A percentile compares a stretch with the other conserved stretches of the same genome.
Evolutionary conservation across 768 basidiomycete genomes (phyloP).

Genomic region (Collybia nuda): DNA sequence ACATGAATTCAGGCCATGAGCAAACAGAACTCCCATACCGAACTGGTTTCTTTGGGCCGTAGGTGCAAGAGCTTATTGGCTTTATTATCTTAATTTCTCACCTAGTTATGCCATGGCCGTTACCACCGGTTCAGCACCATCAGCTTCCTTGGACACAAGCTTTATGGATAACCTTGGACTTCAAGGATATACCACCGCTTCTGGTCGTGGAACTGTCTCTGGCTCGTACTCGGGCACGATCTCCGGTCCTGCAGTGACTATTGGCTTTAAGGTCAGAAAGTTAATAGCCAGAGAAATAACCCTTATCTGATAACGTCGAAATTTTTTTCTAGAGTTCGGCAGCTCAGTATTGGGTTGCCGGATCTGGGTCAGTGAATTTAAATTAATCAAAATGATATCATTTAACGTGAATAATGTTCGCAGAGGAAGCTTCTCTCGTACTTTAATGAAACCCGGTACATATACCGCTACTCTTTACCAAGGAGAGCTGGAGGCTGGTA

Average conservation of each 20-base stretch:
- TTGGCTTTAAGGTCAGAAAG: conserved; percentile 38
- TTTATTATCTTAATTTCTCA: not conserved
- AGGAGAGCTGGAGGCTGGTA: conserved; percentile 45
- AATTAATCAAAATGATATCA: not conserved
- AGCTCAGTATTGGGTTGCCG: conserved; percentile 47
- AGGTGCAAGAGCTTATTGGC: conserved; percentile 7
- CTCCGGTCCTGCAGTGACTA: conserved; percentile 35
- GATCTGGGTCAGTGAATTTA: conserved; percentile 29
- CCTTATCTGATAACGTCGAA: not conserved
- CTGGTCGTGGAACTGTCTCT: conserved; percentile 43
- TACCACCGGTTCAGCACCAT: conserved; percentile 41
- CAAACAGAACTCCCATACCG: conserved; percentile 41
- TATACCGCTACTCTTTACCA: conserved; percentile 46
- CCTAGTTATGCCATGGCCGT: conserved; percentile 41
- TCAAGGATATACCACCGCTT: conserved; percentile 41
- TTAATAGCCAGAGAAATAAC: not conserved
- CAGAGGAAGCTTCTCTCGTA: conserved; percentile 41
- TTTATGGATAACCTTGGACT: conserved; percentile 43
- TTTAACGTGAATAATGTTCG: not conserved
- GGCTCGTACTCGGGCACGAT: conserved; percentile 43
- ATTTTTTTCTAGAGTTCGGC: conserved; percentile 31
- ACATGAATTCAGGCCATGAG: conserved; percentile 48
- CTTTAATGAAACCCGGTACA: conserved; percentile 47
- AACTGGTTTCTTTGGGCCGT: conserved; percentile 49
- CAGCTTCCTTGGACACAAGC: conserved; percentile 37